Evolutionary conservation across 2,329 filamentous ascomycete species (phyloP), one percentile per base, ranked within the genome.

Genomic region (Fusarium buharicum): DNA sequence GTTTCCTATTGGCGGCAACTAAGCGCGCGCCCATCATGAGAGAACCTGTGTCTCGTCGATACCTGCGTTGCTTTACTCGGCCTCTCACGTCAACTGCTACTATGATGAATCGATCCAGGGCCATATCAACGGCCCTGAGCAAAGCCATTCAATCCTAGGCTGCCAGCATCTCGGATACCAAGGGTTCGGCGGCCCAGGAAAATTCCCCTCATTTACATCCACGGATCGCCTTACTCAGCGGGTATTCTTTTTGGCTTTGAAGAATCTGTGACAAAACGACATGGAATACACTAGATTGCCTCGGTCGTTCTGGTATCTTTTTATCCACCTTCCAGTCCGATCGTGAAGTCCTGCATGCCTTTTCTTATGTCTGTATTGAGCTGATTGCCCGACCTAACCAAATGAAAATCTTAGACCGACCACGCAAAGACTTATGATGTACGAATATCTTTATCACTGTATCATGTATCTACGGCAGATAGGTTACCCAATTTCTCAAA

Each of bases 161-260:
- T 24, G 54, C 3, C 38, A 43, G 2, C 16, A 30, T 13, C 51
- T 57, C 4, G 51, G 54, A 8, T 56, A 56, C 5, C 51, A 54
- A 22, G 54, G 56, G 6, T 57, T 33, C 17, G 54, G 54, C 0
- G 33, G 28, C 3, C 43, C 18, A 7, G 10, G 7, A 16, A 43
- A 6, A 41, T 13, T n/a, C 41, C 54, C 3, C 10, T 56, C 0
- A n/a, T 57, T 4, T 57, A 50, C 2, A 31, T 57, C 2, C 51
- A 57, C 6, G 41, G 54, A 3, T 30, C 38, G 2, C 54, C 54
- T 0, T 38, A 54, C 3, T 56, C 54, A 0, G 20, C 41, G 4
- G 18, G 49, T 0, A 54, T 45, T 3, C 50, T 47, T 5, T 36
- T 38, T 2, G 24, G 50, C 3, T 13, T 49, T 2, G 31, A 57